Conservation (phyloP, 768 basidiomycete genomes). For the Lepiota brunneoincarnata region DNA sequence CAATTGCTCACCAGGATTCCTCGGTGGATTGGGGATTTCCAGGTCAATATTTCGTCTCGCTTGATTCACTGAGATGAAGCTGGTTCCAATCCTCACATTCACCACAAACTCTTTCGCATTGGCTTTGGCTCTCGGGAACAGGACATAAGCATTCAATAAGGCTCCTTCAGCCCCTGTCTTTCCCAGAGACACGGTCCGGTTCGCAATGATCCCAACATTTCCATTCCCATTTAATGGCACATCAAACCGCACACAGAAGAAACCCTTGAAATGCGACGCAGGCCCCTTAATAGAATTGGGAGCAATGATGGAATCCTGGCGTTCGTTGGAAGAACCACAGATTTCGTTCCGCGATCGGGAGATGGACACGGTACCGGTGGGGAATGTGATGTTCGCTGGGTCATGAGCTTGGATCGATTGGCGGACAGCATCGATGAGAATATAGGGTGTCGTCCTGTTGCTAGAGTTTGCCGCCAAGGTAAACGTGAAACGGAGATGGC, state of each 20-base stretch:
- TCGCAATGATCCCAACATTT: constrained; percentile 11
- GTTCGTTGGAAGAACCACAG: constrained; percentile 6
- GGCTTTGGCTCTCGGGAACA: constrained; percentile 30
- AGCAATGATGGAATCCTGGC: constrained; percentile 43
- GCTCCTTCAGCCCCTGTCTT: constrained; percentile 32
- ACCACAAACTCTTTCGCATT: constrained; percentile 26
- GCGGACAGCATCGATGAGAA: constrained; percentile 66
- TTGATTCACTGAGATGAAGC: constrained; percentile 71
- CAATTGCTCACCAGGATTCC: not conserved
- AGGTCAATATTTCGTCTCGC: constrained; percentile 48
- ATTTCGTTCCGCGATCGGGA: constrained; percentile 17
- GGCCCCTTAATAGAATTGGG: constrained; percentile 40
- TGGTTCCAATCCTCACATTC: constrained; percentile 65
- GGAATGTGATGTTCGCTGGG: constrained; percentile 45
- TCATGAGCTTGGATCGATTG: constrained; percentile 56
- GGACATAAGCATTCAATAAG: constrained; percentile 48
- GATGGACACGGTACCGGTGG: constrained; percentile 49
- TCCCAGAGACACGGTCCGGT: constrained; percentile 13
- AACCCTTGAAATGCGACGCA: constrained; percentile 45
- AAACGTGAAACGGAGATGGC: constrained; percentile 74
- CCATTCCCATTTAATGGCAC: not conserved
- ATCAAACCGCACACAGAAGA: constrained; percentile 61
- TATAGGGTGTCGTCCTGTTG: constrained; percentile 37
- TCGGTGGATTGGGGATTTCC: constrained; percentile 23
- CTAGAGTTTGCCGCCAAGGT: constrained; percentile 20